Conservation (phyloP, 495 filamentous ascomycete species). For the Aspergillus sclerotioniger region DNA sequence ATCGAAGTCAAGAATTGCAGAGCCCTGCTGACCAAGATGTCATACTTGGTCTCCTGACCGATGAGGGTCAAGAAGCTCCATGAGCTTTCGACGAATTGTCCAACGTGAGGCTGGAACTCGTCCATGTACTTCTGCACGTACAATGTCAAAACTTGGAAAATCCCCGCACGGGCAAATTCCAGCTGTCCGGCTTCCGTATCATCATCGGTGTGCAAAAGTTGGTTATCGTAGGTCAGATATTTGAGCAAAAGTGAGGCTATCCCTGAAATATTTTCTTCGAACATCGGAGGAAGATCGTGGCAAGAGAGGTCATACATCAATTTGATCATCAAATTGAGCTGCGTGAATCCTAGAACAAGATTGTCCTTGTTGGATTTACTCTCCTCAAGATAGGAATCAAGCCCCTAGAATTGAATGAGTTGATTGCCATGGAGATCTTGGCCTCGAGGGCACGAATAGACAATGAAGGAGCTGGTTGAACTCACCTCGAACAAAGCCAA, state of each 20-base stretch:
- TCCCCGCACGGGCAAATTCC: conserved; percentile 85
- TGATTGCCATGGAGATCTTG: neutral
- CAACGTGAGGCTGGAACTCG: conserved; percentile 74
- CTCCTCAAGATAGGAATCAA: conserved; percentile 73
- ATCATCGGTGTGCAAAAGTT: conserved; percentile 74
- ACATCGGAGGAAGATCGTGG: conserved; percentile 91
- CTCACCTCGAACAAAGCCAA: conserved; percentile 71
- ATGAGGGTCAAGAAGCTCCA: conserved; percentile 88
- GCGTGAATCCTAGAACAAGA: conserved; percentile 72
- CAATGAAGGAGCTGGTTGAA: neutral
- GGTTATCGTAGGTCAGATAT: conserved; percentile 87
- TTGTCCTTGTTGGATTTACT: conserved; percentile 70
- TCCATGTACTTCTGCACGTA: conserved; percentile 94
- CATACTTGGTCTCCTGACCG: conserved; percentile 86
- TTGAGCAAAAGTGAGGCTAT: conserved; percentile 83
- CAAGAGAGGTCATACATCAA: conserved; percentile 93
- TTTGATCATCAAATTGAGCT: conserved; percentile 82
- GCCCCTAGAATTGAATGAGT: conserved; percentile 49
- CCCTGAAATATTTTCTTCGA: conserved; percentile 76
- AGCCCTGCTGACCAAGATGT: conserved; percentile 91
- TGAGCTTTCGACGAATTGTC: conserved; percentile 78
- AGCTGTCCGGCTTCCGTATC: conserved; percentile 81
- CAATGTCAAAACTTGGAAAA: conserved; percentile 82
- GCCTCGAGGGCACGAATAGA: neutral
- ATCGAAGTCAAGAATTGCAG: conserved; percentile 92